These are phyloP conservation scores for Corinectria fuckeliana DNA, from an alignment of 2,329 filamentous ascomycete species.

Conservation along the genomic window DNA sequence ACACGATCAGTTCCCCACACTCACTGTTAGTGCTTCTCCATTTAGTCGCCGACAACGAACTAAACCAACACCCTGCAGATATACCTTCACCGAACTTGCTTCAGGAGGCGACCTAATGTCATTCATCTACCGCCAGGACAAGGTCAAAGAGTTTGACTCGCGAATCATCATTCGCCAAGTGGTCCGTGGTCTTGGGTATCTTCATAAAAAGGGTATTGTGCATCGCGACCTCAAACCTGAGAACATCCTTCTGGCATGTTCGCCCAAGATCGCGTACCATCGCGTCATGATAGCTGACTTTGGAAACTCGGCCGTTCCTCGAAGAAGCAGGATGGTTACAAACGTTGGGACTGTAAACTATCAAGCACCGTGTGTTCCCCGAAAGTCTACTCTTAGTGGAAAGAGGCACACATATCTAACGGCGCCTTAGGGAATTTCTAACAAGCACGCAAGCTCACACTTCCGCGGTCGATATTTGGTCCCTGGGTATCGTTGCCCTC, in stretches of 20 bases:
- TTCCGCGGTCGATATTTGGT: slow-evolving; percentile 58
- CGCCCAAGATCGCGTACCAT: slow-evolving; percentile 50
- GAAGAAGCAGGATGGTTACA: slow-evolving; percentile 51
- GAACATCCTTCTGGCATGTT: slow-evolving; percentile 58
- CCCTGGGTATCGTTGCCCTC: slow-evolving; percentile 55
- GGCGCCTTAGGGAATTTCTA: slow-evolving; percentile 48
- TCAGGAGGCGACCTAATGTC: slow-evolving; percentile 62
- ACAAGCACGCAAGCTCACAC: slow-evolving; percentile 38
- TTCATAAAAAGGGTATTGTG: slow-evolving; percentile 57
- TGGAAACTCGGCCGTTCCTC: slow-evolving; percentile 54
- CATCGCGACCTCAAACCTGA: slow-evolving; percentile 63
- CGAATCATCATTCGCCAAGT: slow-evolving; percentile 56
- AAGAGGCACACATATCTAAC: slow-evolving; percentile 10
- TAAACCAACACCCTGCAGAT: slow-evolving; percentile 43
- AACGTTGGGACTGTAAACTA: slow-evolving; percentile 55
- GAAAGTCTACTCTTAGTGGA: background rate
- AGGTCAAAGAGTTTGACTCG: slow-evolving; percentile 50
- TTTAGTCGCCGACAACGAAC: background rate
- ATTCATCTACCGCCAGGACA: slow-evolving; percentile 47
- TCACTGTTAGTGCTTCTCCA: slow-evolving; percentile 49
- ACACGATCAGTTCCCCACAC: slow-evolving; percentile 56
- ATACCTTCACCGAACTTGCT: slow-evolving; percentile 64
- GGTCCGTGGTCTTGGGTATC: slow-evolving; percentile 52
- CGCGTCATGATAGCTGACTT: slow-evolving; percentile 61
- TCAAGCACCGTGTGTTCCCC: slow-evolving; percentile 55